Percentiles rank a stretch among this genome's conserved stretches.
These are phyloP conservation scores for Colletotrichum sp. DNA, from an alignment of 2,329 filamentous ascomycete species.

Conservation along the genomic window DNA sequence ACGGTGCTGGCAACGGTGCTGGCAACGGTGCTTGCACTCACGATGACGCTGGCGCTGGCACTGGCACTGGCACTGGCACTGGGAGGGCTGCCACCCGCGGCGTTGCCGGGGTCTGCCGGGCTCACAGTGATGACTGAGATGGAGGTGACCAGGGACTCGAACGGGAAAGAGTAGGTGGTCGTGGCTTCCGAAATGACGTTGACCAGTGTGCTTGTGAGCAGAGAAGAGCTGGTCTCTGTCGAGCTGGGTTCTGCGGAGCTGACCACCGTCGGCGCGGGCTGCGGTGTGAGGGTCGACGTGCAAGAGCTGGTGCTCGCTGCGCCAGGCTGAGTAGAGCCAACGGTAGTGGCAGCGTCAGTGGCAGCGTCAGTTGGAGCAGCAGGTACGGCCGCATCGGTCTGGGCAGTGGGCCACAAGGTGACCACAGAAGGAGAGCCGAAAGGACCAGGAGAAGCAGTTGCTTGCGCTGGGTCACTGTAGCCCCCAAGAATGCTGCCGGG, in stretches of 20 bases:
- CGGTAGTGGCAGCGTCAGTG: neutral
- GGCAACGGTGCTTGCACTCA: neutral
- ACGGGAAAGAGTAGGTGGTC: constrained; percentile 40
- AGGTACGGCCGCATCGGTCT: neutral
- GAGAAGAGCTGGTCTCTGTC: neutral
- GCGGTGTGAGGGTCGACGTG: neutral
- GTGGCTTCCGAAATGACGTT: constrained; percentile 43
- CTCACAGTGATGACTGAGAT: constrained; percentile 20
- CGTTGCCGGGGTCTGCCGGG: constrained; percentile 29
- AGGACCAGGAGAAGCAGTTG: neutral
- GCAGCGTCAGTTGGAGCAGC: neutral
- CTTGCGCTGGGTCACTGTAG: neutral
- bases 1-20: neutral
- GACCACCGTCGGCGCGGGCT: neutral
- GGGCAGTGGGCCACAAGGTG: neutral
- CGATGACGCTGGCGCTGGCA: neutral
- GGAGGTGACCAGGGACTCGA: constrained; percentile 17
- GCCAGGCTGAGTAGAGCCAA: neutral
- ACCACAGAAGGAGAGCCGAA: neutral
- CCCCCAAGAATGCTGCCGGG: neutral
- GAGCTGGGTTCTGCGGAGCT: neutral
- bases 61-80: neutral
- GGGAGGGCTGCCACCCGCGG: neutral
- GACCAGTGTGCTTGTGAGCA: constrained; percentile 43
- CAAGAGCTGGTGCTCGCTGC: neutral